Evolutionary conservation across 768 basidiomycete species (phyloP), one percentile per base, ranked within the genome.

Genomic region (Lentinula lateritia): DNA sequence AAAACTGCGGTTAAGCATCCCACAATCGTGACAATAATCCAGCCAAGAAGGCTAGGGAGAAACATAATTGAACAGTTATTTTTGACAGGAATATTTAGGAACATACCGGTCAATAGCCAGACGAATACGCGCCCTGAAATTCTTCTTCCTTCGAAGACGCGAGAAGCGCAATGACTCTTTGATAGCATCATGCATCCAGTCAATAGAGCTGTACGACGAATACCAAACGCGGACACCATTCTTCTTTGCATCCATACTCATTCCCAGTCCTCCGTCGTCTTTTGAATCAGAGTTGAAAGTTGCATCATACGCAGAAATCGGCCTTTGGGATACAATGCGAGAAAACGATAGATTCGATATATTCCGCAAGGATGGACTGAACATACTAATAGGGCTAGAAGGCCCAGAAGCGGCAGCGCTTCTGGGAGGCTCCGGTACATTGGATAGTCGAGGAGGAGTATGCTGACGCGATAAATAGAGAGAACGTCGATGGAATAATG

Each of bases 111-210:
- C 95, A 60, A 88, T 73, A 9, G 77, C 74, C 34, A 90, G 83
- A 20, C 80, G 80, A 35, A 89, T 63, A 41, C 80, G 83, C 1
- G 91, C 87, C 18, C 90, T 83, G 38, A 87, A 16, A 1, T 94
- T 92, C 66, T 84, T 87, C 61, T 86, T 83, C 53, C 76, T 81
- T 63, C 92, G 80, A 16, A 96, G 78, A 54, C 84, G 81, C 38
- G 88, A 83, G 65, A 90, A 88, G 34, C 95, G 89, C 7, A 84
- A 83, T 0, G 93, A 93, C 69, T 96, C 93, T 73, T 97, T 95
- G 77, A 98, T 93, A 43, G 92, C 84, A 75, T 98, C 96, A 68
- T 98, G 96, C 58, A 98, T 78, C 96, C 95, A 98, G 73, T 98
- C 95, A 61, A 96, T 89, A 18, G 91, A 93, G 0, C 92, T 87